phyloP scores from a whole-genome alignment of 2,329 filamentous ascomycete genomes.

The Nemania serpens region DNA sequence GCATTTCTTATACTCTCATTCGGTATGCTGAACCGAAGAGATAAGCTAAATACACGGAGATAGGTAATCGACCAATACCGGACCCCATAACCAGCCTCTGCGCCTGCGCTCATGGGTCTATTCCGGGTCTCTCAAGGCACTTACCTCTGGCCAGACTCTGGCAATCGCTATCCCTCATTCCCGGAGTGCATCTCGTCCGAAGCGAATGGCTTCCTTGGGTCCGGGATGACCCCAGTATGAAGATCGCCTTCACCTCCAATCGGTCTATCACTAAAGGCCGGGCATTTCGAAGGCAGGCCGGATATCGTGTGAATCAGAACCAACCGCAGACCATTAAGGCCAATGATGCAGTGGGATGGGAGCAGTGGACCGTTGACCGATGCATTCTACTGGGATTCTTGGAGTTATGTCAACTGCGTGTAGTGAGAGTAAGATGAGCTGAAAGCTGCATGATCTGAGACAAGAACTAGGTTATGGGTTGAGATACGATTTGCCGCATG shows the following conservation, averaged over 20 bases:
- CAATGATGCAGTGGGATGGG: background rate
- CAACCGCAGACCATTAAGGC: background rate
- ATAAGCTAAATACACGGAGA: background rate
- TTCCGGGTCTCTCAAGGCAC: background rate
- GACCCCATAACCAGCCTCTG: background rate
- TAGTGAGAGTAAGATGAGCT: constrained; percentile 35
- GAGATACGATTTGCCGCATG: constrained; percentile 24
- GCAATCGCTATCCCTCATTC: too few relatives aligned
- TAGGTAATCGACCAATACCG: background rate
- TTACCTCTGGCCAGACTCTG: background rate
- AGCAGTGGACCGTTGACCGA: background rate
- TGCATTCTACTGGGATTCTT: too few relatives aligned
- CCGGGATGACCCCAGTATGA: background rate
- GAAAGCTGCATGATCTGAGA: constrained; percentile 39
- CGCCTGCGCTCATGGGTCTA: too few relatives aligned
- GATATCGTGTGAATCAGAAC: background rate
- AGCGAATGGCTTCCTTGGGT: background rate
- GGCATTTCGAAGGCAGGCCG: background rate
- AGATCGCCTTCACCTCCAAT: background rate
- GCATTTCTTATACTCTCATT: too few relatives aligned
- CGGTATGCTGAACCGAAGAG: background rate
- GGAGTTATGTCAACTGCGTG: too few relatives aligned
- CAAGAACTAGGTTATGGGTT: constrained; percentile 27
- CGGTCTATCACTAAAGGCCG: background rate
- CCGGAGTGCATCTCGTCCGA: too few relatives aligned